Evolutionary conservation across 75 land plant species (phyloP), one percentile per base, ranked within the genome.

Genomic region (Chamaecyparis obtusa): DNA sequence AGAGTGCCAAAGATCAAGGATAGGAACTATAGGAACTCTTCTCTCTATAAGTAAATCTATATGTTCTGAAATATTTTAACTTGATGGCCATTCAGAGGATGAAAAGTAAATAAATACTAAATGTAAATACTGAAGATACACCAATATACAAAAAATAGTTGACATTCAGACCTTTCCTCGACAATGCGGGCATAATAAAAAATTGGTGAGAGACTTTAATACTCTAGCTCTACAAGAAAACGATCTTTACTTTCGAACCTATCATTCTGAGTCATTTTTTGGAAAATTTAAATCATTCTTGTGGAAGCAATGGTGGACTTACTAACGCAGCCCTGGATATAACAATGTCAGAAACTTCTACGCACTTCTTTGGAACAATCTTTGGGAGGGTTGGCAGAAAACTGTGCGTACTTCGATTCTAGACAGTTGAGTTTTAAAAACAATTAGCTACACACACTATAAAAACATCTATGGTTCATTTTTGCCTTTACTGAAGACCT

Each of bases 261-360:
- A 91, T 41, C 93, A 87, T 84, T 90, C 97, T 46, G 93, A 93
- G 78, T 36, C n/a, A 0, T 81, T 84, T 3, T 83, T 84, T 51
- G 95, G 88, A 36, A 96, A 96, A 55, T 96, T 92, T 89, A 92
- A 90, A 85, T 85, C 94, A 1, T 96, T 95, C 86, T 80, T 94
- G 15, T 95, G 97, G 97, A 95, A 95, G 83, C 96, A 94, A 51
- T 91, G 92, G 90, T 89, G 67, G 92, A 95, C 97, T 43, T 95
- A 96, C 85, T 96, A 96, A 96, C 92, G 94, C 85, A 96, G 93
- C 85, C 97, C 97, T 54, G 93, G 93, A n/a, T 96, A 96, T 85
- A 96, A 95, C 87, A 89, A 89, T 84, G 96, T 93, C 75, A 87
- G 97, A 89, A 88, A 85, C 86, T 89, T 89, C 83, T 96, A 93